Evolutionary conservation across 306 rosid genomes (phyloP), one percentile per base, ranked within the genome.

Genomic region (Prunus padus): DNA sequence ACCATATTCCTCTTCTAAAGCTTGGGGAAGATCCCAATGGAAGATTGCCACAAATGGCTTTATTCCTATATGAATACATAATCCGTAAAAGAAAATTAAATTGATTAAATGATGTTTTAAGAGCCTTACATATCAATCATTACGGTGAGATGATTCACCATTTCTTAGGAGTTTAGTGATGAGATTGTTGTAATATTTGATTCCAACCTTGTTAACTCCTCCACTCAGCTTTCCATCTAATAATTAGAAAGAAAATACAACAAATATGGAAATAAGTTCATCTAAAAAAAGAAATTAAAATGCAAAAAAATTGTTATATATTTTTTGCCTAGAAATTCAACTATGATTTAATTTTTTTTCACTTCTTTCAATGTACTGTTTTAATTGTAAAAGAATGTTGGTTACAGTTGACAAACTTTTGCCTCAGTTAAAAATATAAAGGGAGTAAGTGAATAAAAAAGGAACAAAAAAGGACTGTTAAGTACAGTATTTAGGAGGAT

Each of bases 1-100:
- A 16, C 84, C 84, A 47, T 86, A 93, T 62, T 87, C 83, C 0
- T 89, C 89, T 72, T 90, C 90, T 16, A 93, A 78, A 19, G 81
- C 46, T 83, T 87, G 95, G 0, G 98, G 95, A 76, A 82, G 78
- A 74, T 93, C 97, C 91, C 90, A 93, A 31, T 92, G 93, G 26
- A 90, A 89, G 33, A 93, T 33, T 10, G 98, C 90, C 33, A 79
- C 88, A 83, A 57, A 90, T 23, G 90, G 87, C 28, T 72, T 22
- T 1, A 87, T 0, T n/a, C 87, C 92, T 84, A 60, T 26, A 59
- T 25, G 4, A 8, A 45, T 11, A 45, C 49, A 11, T 45, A 45
- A 45, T 45, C 11, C 3, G 49, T 45, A 10, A 49, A 52, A 52
- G 11, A 14, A 52, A 52, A 19, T 19, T 19, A 8, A 52, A 19